A percentile compares a stretch with the other conserved stretches of the same genome.
phyloP scores from a whole-genome alignment of 78 protist species.

The Tieghemostelium lacteum region DNA sequence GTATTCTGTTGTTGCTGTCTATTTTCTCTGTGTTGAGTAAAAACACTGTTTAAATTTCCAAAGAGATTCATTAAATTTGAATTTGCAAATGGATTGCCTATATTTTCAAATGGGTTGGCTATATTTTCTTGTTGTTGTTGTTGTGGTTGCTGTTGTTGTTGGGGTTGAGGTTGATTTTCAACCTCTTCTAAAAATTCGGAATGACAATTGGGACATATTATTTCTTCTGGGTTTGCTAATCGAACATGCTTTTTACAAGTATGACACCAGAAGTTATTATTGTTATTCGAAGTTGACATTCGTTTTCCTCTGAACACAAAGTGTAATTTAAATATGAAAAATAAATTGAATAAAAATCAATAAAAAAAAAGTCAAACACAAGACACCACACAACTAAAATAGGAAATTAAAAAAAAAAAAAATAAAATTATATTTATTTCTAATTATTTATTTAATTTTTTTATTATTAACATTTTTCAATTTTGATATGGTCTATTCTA shows the following conservation, averaged over 20 bases:
- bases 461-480: not conserved
- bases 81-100: not conserved
- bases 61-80: too few relatives aligned
- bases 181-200: constrained; percentile 65
- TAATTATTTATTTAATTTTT: not conserved
- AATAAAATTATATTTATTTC: not conserved
- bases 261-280: constrained; percentile 65
- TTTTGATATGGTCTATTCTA: not conserved
- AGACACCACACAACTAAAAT: too few relatives aligned
- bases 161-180: not conserved
- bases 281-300: not conserved
- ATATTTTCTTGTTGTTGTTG: not conserved
- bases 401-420: not conserved
- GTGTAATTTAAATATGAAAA: too few relatives aligned
- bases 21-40: too few relatives aligned
- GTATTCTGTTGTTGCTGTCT: not conserved
- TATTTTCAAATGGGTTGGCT: not conserved
- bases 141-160: constrained; percentile 34
- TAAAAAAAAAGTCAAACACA: too few relatives aligned
- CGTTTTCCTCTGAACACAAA: too few relatives aligned
- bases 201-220: constrained; percentile 35
- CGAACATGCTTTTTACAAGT: constrained; percentile 40
- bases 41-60: too few relatives aligned
- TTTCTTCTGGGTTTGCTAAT: constrained; percentile 26
- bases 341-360: too few relatives aligned